Percentiles rank a stretch among this genome's conserved stretches.
Conservation (phyloP, 2,329 filamentous ascomycete genomes). For the Fusarium caatingaense region DNA sequence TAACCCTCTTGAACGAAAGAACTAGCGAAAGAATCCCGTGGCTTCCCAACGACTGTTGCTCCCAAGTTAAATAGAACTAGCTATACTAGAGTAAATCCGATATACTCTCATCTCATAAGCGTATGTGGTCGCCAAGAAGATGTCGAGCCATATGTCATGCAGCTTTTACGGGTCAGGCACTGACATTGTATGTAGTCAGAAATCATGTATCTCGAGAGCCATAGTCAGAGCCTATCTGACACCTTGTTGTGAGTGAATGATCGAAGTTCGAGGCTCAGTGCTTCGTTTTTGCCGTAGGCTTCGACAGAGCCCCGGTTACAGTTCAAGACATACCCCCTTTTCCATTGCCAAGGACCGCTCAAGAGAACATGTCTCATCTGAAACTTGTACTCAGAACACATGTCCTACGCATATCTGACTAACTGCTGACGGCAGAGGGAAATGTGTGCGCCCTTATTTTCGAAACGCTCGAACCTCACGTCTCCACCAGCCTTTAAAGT, state of each 20-base stretch:
- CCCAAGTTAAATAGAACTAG: not conserved
- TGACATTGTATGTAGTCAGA: not conserved
- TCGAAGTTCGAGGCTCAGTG: constrained; percentile 1
- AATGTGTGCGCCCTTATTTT: constrained; percentile 53
- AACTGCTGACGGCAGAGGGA: not conserved
- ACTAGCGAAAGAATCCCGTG: not conserved
- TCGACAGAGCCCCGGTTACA: not conserved
- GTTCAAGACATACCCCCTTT: constrained; percentile 30
- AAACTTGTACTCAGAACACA: constrained; percentile 12
- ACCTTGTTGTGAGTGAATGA: not conserved
- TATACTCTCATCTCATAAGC: not conserved
- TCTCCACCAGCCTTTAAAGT: constrained; percentile 87
- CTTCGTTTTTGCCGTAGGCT: constrained; percentile 5
- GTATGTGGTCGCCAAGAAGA: not conserved
- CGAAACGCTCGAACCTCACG: constrained; percentile 70
- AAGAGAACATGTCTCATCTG: constrained; percentile 10
- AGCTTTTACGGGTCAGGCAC: not conserved
- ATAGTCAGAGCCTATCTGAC: not conserved
- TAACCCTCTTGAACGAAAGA: not conserved
- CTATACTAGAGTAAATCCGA: not conserved
- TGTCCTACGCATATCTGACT: not conserved
- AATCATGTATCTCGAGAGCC: not conserved
- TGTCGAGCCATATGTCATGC: not conserved
- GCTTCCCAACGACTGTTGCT: not conserved
- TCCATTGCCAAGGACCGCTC: constrained; percentile 11